Evolutionary conservation across 106 monocot species (phyloP).

Genomic region (Allium sativum): DNA sequence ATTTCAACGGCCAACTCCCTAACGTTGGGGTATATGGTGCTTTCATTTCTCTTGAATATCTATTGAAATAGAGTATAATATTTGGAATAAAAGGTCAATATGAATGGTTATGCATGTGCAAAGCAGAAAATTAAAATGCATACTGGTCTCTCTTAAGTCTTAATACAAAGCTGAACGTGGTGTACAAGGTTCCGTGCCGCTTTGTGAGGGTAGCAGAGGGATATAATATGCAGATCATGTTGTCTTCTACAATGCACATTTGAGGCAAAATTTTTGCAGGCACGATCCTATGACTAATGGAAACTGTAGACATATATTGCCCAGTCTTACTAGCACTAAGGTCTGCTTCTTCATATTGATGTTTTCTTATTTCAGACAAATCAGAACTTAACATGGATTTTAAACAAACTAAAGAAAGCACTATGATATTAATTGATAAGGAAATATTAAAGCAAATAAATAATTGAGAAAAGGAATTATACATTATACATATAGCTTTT

Average conservation of each 20-base stretch:
- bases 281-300: neutral
- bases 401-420: neutral
- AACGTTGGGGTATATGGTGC: neutral
- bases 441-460: conserved; percentile 1
- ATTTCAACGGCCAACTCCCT: neutral
- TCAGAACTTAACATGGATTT: neutral
- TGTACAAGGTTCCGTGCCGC: neutral
- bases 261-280: neutral
- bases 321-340: neutral
- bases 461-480: neutral
- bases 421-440: neutral
- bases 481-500: neutral
- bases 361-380: neutral
- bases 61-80: neutral
- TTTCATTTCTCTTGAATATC: neutral
- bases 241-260: too few species aligned
- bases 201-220: neutral
- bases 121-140: too few species aligned
- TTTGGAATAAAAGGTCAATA: neutral
- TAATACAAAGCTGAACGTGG: too few species aligned
- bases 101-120: neutral
- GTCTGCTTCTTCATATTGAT: neutral
- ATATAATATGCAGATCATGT: too few species aligned
- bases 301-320: neutral
- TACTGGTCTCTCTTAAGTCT: too few species aligned